Evolutionary conservation across 345 rosid species (phyloP).

Genomic region (Mercurialis annua): DNA sequence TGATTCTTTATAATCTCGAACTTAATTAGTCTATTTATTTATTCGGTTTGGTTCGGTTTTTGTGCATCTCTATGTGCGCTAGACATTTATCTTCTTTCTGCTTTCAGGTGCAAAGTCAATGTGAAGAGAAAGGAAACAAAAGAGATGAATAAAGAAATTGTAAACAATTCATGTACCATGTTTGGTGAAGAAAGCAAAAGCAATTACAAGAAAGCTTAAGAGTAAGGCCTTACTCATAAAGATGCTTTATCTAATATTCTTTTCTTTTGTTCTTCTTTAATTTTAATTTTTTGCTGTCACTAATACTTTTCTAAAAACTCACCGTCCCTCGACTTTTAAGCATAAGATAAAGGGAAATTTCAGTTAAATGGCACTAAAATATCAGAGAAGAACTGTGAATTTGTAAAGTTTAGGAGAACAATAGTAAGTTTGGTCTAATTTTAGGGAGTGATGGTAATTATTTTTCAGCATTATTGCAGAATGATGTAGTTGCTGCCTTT

Average conservation of each 20-base stretch:
- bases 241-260: conserved; percentile 37
- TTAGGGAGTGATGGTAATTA: not conserved
- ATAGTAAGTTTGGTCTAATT: too few species aligned
- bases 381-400: too few species aligned
- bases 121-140: not conserved
- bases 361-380: not conserved
- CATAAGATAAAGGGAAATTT: not conserved
- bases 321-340: too few species aligned
- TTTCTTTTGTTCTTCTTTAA: conserved; percentile 36
- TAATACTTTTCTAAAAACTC: conserved; percentile 4
- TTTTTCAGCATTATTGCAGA: not conserved
- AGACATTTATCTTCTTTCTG: conserved; percentile 17
- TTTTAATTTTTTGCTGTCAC: conserved; percentile 5
- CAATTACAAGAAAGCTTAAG: conserved; percentile 13
- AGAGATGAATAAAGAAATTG: not conserved
- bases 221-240: conserved; percentile 33
- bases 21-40: too few species aligned
- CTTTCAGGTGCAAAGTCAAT: conserved; percentile 11
- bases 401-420: too few species aligned
- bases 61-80: too few species aligned
- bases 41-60: too few species aligned
- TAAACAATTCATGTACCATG: conserved; percentile 14
- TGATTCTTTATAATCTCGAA: too few species aligned
- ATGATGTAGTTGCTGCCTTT: not conserved
- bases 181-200: conserved; percentile 25